Evolutionary conservation across 805 yeast species (phyloP), one percentile per base, ranked within the genome.

Genomic region (Kodamaea fukazawae): DNA sequence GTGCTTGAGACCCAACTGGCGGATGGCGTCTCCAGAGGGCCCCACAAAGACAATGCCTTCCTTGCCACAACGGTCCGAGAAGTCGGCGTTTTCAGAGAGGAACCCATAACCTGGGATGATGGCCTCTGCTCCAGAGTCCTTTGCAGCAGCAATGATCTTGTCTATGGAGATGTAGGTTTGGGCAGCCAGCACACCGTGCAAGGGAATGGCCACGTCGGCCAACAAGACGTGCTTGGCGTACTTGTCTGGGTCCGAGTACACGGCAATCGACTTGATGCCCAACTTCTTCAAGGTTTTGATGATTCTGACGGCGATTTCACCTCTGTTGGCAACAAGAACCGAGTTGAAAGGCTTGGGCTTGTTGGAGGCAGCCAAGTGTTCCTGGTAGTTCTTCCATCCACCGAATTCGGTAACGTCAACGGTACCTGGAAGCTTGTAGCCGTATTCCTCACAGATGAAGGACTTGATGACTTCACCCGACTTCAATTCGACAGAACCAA

Each of bases 31-130:
- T 38, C 96, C 96, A 11, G 91, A 74, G 12, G 99, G 99, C n/a
- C 99, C 99, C 32, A 91, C 95, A 65, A 91, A 91, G 2, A 83
- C 84, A 50, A 91, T 82, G 27, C 93, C 95, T 60, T 86, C 96
- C 39, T 66, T 67, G 18, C 68, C 83, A 68, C 96, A 82, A 56
- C 88, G 77, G 58, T 90, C 96, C 34, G 97, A 86, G 58, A 91
- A 91, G 42, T 87, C 96, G 15, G 98, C 97, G 61, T 91, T 91
- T 65, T 91, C 99, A 12, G 96, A 87, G 29, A 91, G 69, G 73
- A 91, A 91, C 3, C 99, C 99, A 58, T 93, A 91, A 44, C 99
- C 99, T 4, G 99, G 99, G 48, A 93, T 85, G 48, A 91, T 89
- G n/a, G 97, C 98, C 59, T 93, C 86, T 25, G 97, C 86, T 4